Evolutionary conservation across 148 eudicot genomes (phyloP).

Genomic region (Oxyria digyna): DNA sequence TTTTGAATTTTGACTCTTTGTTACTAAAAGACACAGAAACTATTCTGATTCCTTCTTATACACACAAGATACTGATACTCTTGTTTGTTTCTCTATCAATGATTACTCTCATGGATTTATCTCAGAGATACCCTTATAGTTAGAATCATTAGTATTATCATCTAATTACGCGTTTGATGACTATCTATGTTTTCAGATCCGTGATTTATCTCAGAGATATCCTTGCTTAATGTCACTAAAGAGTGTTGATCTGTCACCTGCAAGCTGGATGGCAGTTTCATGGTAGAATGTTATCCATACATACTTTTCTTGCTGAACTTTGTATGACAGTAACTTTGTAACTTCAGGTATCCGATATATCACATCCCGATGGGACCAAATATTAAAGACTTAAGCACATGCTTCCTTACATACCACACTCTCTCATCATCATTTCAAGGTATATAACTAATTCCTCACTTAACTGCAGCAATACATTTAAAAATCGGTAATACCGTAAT

Average conservation of each 20-base stretch:
- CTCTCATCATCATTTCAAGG: slow-evolving; percentile 96
- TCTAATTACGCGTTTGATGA: background rate
- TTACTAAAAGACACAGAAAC: background rate
- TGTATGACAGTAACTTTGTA: background rate
- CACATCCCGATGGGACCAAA: slow-evolving; percentile 88
- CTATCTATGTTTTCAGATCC: slow-evolving; percentile 33
- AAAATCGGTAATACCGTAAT: too few relatives aligned
- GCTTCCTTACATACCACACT: slow-evolving; percentile 87
- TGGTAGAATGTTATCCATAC: slow-evolving; percentile 22
- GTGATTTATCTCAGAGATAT: slow-evolving; percentile 48
- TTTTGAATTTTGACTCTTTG: background rate
- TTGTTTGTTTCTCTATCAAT: background rate
- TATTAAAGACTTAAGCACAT: slow-evolving; percentile 65
- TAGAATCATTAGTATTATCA: too few relatives aligned
- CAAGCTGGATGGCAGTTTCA: slow-evolving; percentile 92
- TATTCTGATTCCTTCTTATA: background rate
- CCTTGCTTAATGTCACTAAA: slow-evolving; percentile 70
- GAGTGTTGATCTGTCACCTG: slow-evolving; percentile 90
- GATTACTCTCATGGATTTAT: background rate
- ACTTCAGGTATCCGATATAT: slow-evolving; percentile 71
- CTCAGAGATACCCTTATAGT: background rate
- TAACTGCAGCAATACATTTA: background rate
- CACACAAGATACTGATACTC: background rate
- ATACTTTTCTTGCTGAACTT: background rate
- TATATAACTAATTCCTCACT: slow-evolving; percentile 11